A percentile compares a stretch with the other conserved stretches of the same genome.
Conservation (phyloP, 1,139 yeast species). For the Scheffersomyces cryptocercus region DNA sequence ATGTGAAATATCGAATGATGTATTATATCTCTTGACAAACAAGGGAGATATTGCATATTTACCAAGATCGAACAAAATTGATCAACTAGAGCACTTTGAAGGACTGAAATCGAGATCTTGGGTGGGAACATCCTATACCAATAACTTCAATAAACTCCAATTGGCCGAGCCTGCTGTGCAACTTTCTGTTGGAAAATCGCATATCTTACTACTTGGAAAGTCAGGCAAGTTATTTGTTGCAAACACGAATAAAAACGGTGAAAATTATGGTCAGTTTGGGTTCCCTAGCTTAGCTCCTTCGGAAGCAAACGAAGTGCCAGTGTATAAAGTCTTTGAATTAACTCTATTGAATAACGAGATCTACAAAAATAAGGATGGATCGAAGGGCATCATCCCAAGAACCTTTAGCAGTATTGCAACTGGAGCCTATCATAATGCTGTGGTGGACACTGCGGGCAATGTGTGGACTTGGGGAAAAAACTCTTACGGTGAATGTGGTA, state of each 20-base stretch:
- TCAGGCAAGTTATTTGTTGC: slow-evolving; percentile 67
- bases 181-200: slow-evolving; percentile 63
- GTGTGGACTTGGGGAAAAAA: slow-evolving; percentile 88
- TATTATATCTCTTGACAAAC: slow-evolving; percentile 56
- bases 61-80: slow-evolving; percentile 36
- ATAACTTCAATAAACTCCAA: slow-evolving; percentile 11
- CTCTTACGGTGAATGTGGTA: slow-evolving; percentile 80
- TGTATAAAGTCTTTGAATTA: slow-evolving; percentile 34
- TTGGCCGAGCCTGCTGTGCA: slow-evolving; percentile 46
- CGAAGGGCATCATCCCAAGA: slow-evolving; percentile 38
- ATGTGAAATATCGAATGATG: slow-evolving; percentile 54
- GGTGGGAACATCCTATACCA: slow-evolving; percentile 20
- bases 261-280: slow-evolving; percentile 80
- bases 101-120: slow-evolving; percentile 21
- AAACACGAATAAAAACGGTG: slow-evolving; percentile 43
- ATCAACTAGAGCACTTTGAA: slow-evolving; percentile 11
- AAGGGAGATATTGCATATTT: slow-evolving; percentile 55
- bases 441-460: slow-evolving; percentile 59
- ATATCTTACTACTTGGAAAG: slow-evolving; percentile 61
- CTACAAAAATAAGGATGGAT: slow-evolving; percentile 17
- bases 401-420: slow-evolving; percentile 61
- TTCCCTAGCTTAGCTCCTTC: slow-evolving; percentile 66
- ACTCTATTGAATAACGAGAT: slow-evolving; percentile 39
- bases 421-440: slow-evolving; percentile 75
- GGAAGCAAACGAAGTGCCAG: slow-evolving; percentile 18